Evolutionary conservation across 768 basidiomycete genomes (phyloP), one percentile per base, ranked within the genome.

Genomic region (Boletus tomentosulus): DNA sequence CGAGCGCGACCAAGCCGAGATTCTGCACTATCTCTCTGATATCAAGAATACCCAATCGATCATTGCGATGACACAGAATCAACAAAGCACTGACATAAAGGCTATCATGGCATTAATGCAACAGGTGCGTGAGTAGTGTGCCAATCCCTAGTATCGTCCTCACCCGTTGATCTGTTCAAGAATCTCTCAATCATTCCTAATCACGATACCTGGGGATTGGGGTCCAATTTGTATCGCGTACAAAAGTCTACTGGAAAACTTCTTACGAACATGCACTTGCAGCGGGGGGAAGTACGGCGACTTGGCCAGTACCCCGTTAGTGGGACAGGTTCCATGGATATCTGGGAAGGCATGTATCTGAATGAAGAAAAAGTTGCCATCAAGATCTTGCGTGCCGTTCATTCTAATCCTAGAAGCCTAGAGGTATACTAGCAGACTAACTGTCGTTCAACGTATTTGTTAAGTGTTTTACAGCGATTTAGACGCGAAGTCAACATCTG

Each of bases 261-360:
- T 24, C 71, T 82, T 46, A 80, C 79, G 0, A 72, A 81, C 30
- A 72, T 78, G 54, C 67, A 82, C 55, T 73, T 84, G 31, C 68
- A 73, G 48, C 73, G 75, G 5, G 81, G 80, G 6, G 83, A 84
- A 65, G 82, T 82, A 11, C 67, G 66, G 16, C 72, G 79, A 53
- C 66, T 79, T 30, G 76, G 79, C 15, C 67, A 74, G 24, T 75
- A 76, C 48, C 80, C 82, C 8, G 74, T 81, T 46, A 75, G 75
- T 39, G 80, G 80, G 28, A 79, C 76, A 7, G 73, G 76, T 13
- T 73, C 76, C 3, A 81, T 82, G 72, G 82, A 81, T 64, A 77
- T 81, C 45, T 73, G 73, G 73, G 79, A 83, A 61, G 83, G 83
- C 4, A 30, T 77, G 10, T 84, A 81, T 66, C 72, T 84, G 1